These are phyloP conservation scores for Gossypium stocksii DNA, from an alignment of 345 rosid species.

Conservation along the genomic window DNA sequence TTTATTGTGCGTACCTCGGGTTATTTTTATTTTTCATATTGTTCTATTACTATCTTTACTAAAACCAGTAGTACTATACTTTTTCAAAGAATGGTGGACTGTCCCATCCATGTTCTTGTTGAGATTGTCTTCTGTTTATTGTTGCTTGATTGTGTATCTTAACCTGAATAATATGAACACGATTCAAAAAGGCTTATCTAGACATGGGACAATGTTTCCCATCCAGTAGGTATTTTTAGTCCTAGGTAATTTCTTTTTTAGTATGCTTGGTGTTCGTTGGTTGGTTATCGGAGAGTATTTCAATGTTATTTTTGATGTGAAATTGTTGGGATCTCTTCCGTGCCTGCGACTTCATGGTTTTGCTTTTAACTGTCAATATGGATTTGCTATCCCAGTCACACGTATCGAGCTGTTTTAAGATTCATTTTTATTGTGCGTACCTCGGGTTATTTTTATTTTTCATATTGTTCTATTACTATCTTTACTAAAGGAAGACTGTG, in stretches of 20 bases:
- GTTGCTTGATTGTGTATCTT: not conserved
- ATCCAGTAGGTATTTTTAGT: not conserved
- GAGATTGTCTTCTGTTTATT: not conserved
- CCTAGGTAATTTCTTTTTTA: not conserved
- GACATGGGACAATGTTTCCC: not conserved
- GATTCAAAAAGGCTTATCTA: not conserved
- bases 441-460: not conserved
- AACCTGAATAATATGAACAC: not conserved
- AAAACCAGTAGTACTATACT: not conserved
- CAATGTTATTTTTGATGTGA: not conserved
- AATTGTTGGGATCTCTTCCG: not conserved
- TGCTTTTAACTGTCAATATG: not conserved
- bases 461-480: not conserved
- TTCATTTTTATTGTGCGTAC: not conserved
- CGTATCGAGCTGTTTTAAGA: not conserved
- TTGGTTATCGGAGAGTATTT: not conserved
- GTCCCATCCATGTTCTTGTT: not conserved
- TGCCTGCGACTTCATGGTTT: not conserved
- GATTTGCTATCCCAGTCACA: not conserved
- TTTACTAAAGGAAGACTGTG: conserved; percentile 4
- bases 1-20: not conserved
- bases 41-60: not conserved
- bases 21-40: not conserved
- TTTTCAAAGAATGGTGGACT: not conserved
- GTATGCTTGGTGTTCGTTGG: not conserved